phyloP scores from a whole-genome alignment of 371 early-diverging fungal genomes.

The Zopfochytrium polystomum region DNA sequence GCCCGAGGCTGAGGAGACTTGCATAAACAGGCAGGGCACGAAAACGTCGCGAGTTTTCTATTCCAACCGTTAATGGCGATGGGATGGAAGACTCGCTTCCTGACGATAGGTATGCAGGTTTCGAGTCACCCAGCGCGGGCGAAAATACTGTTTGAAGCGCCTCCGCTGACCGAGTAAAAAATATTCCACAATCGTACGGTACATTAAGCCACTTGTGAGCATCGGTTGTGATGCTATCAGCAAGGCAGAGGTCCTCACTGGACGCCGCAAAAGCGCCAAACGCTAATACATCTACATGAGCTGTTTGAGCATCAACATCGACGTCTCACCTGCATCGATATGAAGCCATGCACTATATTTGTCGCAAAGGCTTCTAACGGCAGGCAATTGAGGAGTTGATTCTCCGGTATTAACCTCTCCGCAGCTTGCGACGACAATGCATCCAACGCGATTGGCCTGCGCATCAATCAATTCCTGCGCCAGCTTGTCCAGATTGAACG shows the following conservation, averaged over 20 bases:
- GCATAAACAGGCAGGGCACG: conserved; percentile 49
- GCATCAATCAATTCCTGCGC: not conserved
- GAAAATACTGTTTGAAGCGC: conserved; percentile 31
- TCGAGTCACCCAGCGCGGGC: conserved; percentile 12
- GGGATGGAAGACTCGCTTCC: conserved; percentile 30
- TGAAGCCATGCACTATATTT: conserved; percentile 30
- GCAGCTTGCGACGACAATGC: conserved; percentile 17
- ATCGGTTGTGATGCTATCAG: conserved; percentile 48
- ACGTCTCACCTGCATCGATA: conserved; percentile 23
- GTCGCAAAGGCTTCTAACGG: conserved; percentile 14
- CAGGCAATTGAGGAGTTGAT: conserved; percentile 8
- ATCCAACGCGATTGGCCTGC: conserved; percentile 4
- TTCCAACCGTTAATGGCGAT: conserved; percentile 29
- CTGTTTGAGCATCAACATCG: not conserved
- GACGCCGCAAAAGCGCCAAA: conserved; percentile 25
- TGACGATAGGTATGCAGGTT: conserved; percentile 23
- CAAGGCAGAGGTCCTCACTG: conserved; percentile 31
- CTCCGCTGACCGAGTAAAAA: conserved; percentile 29
- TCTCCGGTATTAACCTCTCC: conserved; percentile 37
- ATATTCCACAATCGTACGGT: conserved; percentile 52
- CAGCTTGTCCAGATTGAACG: conserved; percentile 13
- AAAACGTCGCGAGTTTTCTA: conserved; percentile 53
- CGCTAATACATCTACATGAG: conserved; percentile 3
- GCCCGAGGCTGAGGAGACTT: conserved; percentile 42
- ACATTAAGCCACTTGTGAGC: conserved; percentile 53